These are phyloP conservation scores for Parietichytrium sp. DNA, from an alignment of 108 stramenopile genomes.

Conservation along the genomic window DNA sequence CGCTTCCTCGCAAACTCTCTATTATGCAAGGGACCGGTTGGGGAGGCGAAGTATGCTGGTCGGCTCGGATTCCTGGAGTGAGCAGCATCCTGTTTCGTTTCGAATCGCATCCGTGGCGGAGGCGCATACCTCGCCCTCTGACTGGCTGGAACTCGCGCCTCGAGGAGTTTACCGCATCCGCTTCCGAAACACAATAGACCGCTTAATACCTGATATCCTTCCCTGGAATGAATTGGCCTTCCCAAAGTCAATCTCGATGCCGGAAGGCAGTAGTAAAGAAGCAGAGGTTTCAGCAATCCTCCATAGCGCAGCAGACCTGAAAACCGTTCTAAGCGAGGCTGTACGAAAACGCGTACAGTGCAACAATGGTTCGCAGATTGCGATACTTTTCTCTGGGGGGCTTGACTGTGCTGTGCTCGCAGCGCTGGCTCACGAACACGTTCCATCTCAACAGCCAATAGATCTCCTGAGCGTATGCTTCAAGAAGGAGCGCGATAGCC, in stretches of 20 bases:
- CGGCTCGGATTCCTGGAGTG: neutral
- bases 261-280: neutral
- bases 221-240: neutral
- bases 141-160: conserved; percentile 45
- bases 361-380: conserved; percentile 51
- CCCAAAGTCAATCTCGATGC: neutral
- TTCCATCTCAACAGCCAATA: conserved; percentile 62
- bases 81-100: neutral
- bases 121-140: neutral
- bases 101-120: conserved; percentile 2
- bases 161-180: conserved; percentile 27
- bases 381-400: conserved; percentile 92
- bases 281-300: neutral
- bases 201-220: neutral
- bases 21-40: conserved; percentile 55
- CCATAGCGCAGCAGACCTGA: neutral
- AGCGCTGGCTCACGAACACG: conserved; percentile 71
- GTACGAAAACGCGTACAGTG: neutral
- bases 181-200: neutral
- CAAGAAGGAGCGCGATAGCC: conserved; percentile 58
- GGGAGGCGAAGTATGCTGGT: conserved; percentile 56
- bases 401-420: conserved; percentile 89
- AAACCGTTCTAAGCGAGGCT: neutral
- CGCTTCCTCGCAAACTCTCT: neutral
- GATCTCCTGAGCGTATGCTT: conserved; percentile 89